A percentile compares a stretch with the other conserved stretches of the same genome.
phyloP scores from a whole-genome alignment of 768 basidiomycete genomes.

The Inosperma sp. region DNA sequence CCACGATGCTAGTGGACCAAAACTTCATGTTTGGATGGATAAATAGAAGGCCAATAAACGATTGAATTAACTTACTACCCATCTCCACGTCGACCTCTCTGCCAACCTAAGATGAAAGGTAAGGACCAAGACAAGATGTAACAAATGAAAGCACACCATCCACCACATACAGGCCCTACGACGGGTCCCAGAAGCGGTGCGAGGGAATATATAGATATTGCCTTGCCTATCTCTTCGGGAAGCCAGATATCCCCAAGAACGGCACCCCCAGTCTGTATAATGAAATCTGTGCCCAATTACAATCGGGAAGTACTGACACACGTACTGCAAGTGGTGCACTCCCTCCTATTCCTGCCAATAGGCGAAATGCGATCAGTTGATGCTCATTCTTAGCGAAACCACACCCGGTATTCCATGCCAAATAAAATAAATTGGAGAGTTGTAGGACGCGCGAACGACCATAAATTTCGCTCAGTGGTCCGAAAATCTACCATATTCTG shows the following conservation, averaged over 20 bases:
- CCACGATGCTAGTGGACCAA: conserved; percentile 61
- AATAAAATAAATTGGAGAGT: conserved; percentile 58
- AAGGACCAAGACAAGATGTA: conserved; percentile 3
- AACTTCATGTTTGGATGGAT: conserved; percentile 36
- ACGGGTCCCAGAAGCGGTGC: conserved; percentile 65
- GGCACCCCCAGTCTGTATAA: conserved; percentile 52
- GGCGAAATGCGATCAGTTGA: conserved; percentile 63
- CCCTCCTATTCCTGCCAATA: conserved; percentile 68
- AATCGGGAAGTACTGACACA: conserved; percentile 36
- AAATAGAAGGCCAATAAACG: too few relatives aligned
- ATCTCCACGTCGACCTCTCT: conserved; percentile 62
- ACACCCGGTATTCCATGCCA: conserved; percentile 61
- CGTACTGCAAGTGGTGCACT: conserved; percentile 63
- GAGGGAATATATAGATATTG: conserved; percentile 60
- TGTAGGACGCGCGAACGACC: conserved; percentile 63
- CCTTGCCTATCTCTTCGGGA: conserved; percentile 58
- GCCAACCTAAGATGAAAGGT: conserved; percentile 40
- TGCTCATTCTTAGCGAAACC: conserved; percentile 56
- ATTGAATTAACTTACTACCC: conserved; percentile 47
- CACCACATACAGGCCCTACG: conserved; percentile 57
- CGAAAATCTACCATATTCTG: conserved; percentile 40
- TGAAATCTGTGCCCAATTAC: background rate
- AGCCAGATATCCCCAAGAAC: conserved; percentile 59
- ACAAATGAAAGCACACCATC: conserved; percentile 38
- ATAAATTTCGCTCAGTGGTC: conserved; percentile 68